These are phyloP conservation scores for Globisporangium iwayamae DNA, from an alignment of 352 stramenopile genomes.

Conservation along the genomic window DNA sequence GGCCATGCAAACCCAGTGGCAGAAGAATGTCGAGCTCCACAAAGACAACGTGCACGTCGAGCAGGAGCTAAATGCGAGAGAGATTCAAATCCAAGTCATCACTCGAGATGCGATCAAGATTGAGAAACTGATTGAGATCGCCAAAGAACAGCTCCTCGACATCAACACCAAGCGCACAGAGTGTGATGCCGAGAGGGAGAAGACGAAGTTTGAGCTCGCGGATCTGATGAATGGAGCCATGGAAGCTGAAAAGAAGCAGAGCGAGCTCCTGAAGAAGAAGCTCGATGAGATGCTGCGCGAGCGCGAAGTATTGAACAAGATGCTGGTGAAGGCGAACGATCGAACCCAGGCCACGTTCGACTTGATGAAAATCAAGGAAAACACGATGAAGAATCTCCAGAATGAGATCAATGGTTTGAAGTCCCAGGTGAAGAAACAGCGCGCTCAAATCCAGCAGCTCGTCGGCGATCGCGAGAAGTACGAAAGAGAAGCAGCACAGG, in stretches of 20 bases:
- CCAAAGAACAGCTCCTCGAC: slow-evolving; percentile 70
- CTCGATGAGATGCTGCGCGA: slow-evolving; percentile 80
- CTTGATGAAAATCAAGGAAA: slow-evolving; percentile 90
- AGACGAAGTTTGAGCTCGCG: slow-evolving; percentile 55
- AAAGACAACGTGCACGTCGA: slow-evolving; percentile 70
- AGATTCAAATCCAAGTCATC: slow-evolving; percentile 52
- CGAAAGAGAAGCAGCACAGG: slow-evolving; percentile 76
- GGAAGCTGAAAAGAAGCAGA: slow-evolving; percentile 61
- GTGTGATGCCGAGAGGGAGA: slow-evolving; percentile 67
- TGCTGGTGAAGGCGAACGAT: slow-evolving; percentile 83
- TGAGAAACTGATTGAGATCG: slow-evolving; percentile 73
- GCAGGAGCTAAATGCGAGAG: slow-evolving; percentile 47
- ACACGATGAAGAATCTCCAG: slow-evolving; percentile 86
- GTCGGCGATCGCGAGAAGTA: slow-evolving; percentile 86
- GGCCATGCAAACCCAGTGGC: slow-evolving; percentile 79
- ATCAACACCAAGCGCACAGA: slow-evolving; percentile 52
- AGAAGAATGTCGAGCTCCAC: slow-evolving; percentile 79
- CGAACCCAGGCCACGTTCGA: slow-evolving; percentile 83
- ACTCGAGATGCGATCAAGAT: slow-evolving; percentile 58
- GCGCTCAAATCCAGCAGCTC: slow-evolving; percentile 77
- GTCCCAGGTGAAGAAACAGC: slow-evolving; percentile 75
- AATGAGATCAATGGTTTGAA: slow-evolving; percentile 89
- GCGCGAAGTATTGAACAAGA: slow-evolving; percentile 82
- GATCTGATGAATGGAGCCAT: slow-evolving; percentile 65
- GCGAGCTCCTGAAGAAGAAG: slow-evolving; percentile 69